Percentiles rank a stretch among this genome's conserved stretches.
phyloP scores from a whole-genome alignment of 371 early-diverging fungal genomes.

The Nosema granulosis region DNA sequence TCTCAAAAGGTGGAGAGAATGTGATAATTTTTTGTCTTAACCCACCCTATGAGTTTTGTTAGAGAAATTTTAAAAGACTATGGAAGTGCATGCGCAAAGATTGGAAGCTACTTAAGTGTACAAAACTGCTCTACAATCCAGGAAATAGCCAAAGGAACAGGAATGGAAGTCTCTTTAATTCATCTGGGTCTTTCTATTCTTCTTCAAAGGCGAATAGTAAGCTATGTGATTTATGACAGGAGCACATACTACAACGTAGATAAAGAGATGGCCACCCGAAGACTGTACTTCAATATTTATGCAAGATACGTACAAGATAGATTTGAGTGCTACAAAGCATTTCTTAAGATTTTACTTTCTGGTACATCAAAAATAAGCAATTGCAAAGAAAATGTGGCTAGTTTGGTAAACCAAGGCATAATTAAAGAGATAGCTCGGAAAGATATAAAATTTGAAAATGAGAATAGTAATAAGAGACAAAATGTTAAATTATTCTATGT shows the following conservation, averaged over 20 bases:
- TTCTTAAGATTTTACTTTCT: constrained; percentile 30
- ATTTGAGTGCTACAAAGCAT: constrained; percentile 19
- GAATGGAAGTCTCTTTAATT: neutral
- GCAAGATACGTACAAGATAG: constrained; percentile 8
- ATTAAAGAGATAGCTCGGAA: constrained; percentile 14
- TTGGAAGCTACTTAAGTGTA: constrained; percentile 32
- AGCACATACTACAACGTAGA: constrained; percentile 20
- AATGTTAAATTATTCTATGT: constrained; percentile 13
- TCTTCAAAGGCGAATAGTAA: constrained; percentile 51
- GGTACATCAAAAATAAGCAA: no score
- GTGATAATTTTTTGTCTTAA: no score
- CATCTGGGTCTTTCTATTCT: constrained; percentile 44
- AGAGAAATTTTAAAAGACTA: constrained; percentile 41
- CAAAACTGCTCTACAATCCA: constrained; percentile 33
- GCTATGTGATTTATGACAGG: constrained; percentile 40
- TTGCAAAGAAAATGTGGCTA: constrained; percentile 2
- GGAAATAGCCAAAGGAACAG: neutral
- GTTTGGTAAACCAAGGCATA: no score
- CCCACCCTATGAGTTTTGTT: no score
- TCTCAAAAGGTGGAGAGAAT: no score
- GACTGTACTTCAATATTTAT: constrained; percentile 38
- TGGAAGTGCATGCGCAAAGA: constrained; percentile 41
- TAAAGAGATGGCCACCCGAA: constrained; percentile 9
- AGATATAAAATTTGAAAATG: neutral
- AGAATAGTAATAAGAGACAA: constrained; percentile 3